These are phyloP conservation scores for Magnolia changhungtana DNA, from an alignment of 164 flowering plant genomes.

Conservation along the genomic window DNA sequence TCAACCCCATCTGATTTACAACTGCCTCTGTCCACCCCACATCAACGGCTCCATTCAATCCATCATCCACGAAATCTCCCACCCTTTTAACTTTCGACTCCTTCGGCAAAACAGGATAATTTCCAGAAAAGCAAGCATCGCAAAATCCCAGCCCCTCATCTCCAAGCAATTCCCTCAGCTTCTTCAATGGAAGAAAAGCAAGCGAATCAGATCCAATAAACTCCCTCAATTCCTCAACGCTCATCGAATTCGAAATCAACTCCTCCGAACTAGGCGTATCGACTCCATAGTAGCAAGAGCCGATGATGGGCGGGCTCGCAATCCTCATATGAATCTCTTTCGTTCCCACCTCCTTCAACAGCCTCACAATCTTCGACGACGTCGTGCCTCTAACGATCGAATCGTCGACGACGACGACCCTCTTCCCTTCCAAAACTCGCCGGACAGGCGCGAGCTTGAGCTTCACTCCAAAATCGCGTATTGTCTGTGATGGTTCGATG, in stretches of 20 bases:
- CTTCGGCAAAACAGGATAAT: slow-evolving; percentile 68
- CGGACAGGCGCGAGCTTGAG: slow-evolving; percentile 76
- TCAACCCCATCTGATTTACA: not conserved
- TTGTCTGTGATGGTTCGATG: slow-evolving; percentile 86
- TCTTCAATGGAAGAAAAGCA: slow-evolving; percentile 63
- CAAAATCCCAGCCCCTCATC: slow-evolving; percentile 50
- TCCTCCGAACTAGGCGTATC: slow-evolving; percentile 79
- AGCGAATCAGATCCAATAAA: slow-evolving; percentile 79
- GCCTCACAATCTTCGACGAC: slow-evolving; percentile 79
- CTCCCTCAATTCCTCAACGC: slow-evolving; percentile 60
- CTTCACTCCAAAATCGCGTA: slow-evolving; percentile 87
- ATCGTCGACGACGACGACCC: slow-evolving; percentile 97
- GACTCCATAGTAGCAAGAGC: slow-evolving; percentile 85
- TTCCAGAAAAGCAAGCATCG: slow-evolving; percentile 85
- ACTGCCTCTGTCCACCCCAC: slow-evolving; percentile 36
- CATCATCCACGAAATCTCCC: slow-evolving; percentile 58
- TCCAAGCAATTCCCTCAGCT: slow-evolving; percentile 53
- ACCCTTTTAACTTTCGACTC: slow-evolving; percentile 57
- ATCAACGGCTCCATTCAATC: slow-evolving; percentile 34
- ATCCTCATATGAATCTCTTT: slow-evolving; percentile 97
- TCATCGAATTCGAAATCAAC: slow-evolving; percentile 77
- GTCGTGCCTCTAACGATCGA: slow-evolving; percentile 94
- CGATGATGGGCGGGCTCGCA: slow-evolving; percentile 87
- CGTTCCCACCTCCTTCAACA: slow-evolving; percentile 84
- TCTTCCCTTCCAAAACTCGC: slow-evolving; percentile 75